Percentiles rank a stretch among this genome's conserved stretches.
Conservation (phyloP, 805 yeast species). For the Candida pseudoglaebosa region DNA sequence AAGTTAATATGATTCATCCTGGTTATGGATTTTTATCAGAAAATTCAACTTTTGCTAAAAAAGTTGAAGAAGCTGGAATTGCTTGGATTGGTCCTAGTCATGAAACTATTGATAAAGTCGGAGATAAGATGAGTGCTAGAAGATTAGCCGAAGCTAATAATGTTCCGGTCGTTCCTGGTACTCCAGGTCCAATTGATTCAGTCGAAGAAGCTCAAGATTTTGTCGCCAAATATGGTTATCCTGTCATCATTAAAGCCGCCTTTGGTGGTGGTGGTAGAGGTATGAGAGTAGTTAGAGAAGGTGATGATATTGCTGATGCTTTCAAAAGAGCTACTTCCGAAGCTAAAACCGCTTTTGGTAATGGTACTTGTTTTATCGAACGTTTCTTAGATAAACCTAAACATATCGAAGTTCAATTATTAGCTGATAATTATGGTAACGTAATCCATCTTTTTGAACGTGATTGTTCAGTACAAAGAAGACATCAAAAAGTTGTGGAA, state of each 20-base stretch:
- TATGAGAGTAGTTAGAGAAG: conserved; percentile 98
- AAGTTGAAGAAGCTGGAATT: conserved; percentile 86
- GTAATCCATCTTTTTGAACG: conserved; percentile 95
- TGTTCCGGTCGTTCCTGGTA: conserved; percentile 96
- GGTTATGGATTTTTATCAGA: conserved; percentile 67
- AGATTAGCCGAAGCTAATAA: conserved; percentile 71
- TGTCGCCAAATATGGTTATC: conserved; percentile 83
- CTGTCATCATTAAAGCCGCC: conserved; percentile 97
- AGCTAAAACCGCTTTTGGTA: conserved; percentile 94
- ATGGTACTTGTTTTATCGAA: conserved; percentile 97
- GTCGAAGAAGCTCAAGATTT: conserved; percentile 76
- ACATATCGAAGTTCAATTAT: conserved; percentile 94
- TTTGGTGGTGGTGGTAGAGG: conserved; percentile 99
- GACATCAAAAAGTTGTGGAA: conserved; percentile 98
- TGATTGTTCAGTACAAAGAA: conserved; percentile 99
- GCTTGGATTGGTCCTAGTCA: conserved; percentile 95
- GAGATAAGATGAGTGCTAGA: conserved; percentile 96
- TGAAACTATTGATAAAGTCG: conserved; percentile 85
- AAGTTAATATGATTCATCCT: conserved; percentile 85
- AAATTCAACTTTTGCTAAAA: conserved; percentile 88
- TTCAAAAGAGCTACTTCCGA: conserved; percentile 91
- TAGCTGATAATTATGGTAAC: conserved; percentile 92
- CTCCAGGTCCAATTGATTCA: conserved; percentile 90
- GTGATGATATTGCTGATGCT: conserved; percentile 89
- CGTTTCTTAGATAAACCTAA: conserved; percentile 93